Evolutionary conservation across 768 basidiomycete genomes (phyloP).

Genomic region (Mycena leptocephala): DNA sequence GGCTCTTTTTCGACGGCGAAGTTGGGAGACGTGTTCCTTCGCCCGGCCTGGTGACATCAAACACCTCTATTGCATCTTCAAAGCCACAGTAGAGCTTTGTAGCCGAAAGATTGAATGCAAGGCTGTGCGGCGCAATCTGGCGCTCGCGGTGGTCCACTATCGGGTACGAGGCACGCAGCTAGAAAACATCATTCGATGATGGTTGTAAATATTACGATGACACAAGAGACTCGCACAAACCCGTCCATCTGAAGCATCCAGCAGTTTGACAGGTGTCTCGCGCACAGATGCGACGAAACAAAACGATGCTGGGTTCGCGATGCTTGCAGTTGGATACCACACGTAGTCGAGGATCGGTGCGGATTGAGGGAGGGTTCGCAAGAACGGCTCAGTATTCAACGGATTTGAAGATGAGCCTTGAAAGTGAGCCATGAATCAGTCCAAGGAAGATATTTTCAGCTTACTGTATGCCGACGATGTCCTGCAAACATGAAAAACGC

Average conservation of each 20-base stretch:
- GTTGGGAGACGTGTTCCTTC: slow-evolving; percentile 81
- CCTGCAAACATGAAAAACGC: not conserved
- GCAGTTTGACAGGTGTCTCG: slow-evolving; percentile 88
- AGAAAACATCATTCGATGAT: slow-evolving; percentile 16
- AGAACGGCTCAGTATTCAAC: not conserved
- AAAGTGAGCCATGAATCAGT: not conserved
- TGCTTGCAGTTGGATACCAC: slow-evolving; percentile 90
- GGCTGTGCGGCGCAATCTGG: slow-evolving; percentile 87
- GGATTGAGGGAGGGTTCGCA: slow-evolving; percentile 62
- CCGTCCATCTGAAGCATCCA: slow-evolving; percentile 85
- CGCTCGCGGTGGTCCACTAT: slow-evolving; percentile 97
- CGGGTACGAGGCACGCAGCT: slow-evolving; percentile 93
- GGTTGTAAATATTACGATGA: not conserved
- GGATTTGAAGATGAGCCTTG: not conserved
- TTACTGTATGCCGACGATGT: not conserved
- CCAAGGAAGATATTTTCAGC: not conserved
- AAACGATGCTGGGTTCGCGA: slow-evolving; percentile 72
- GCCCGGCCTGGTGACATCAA: slow-evolving; percentile 84
- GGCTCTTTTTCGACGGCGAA: slow-evolving; percentile 82
- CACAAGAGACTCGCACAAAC: slow-evolving; percentile 57
- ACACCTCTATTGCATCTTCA: slow-evolving; percentile 89
- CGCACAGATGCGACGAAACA: slow-evolving; percentile 90
- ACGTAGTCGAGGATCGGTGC: slow-evolving; percentile 83
- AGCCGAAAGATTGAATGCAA: slow-evolving; percentile 82
- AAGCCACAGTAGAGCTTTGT: slow-evolving; percentile 92